Base-by-base conservation (phyloP, 495 filamentous ascomycete species). In the Penicillium diatomitis region DNA sequence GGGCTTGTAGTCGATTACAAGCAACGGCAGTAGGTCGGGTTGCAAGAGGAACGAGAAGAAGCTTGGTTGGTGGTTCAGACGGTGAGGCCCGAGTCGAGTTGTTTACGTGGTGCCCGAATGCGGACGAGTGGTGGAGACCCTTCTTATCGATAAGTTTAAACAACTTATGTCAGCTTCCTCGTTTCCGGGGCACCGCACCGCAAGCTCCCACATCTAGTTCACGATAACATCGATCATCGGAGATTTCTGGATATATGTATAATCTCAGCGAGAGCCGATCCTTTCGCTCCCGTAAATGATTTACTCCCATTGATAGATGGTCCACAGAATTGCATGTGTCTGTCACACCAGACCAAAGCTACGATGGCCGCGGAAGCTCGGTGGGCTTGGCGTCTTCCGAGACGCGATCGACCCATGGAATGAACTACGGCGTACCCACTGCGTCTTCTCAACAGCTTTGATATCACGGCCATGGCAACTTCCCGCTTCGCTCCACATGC, bases 111-210 rank as follows among this genome's bases (percentile, higher is more conserved):
- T 59, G 47, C n/a, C 65, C 57, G 35, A 27, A 64, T 68, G 39
- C 38, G 67, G 69, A 46, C 56, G 69, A 72, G 69, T 47, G 62
- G 29, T 11, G 49, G 48, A 49, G 41, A 31, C 7, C 31, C 12
- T 31, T 6, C 57, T 68, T 72, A 72, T 72, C 69, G 69, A 72
- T 72, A 72, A 72, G 69, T 67, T 72, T 70, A 70, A 63, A 64
- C 49, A 43, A 40, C 34, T 59, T 55, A 54, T 51, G 48, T 57
- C 46, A 54, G 41, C 30, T 20, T 30, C 32, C 27, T 41, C 12
- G 51, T 49, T 49, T 46, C 51, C 51, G 34, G 50, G 45, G 46
- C 50, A 53, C 41, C 39, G 8, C 9, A 34, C 10, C 5, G n/a
- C 27, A 35, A 51, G 46, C 32, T 8, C 27, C 0, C 20, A 20